Evolutionary conservation across 2,329 filamentous ascomycete genomes (phyloP).

Genomic region (Parasarocladium wereldwijsianum): DNA sequence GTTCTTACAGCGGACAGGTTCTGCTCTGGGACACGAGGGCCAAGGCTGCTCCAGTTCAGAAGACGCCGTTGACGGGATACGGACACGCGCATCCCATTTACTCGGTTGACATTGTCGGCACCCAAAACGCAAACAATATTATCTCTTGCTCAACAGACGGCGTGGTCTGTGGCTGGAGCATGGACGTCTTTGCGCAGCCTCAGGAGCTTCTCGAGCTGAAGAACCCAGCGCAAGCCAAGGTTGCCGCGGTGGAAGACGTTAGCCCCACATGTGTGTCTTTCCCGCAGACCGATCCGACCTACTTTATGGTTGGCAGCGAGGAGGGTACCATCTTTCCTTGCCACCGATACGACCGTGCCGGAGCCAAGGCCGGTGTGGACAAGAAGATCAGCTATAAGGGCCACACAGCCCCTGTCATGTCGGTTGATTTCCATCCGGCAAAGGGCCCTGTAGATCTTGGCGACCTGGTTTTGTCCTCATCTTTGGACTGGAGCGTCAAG

Average conservation of each 20-base stretch:
- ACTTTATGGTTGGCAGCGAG: constrained; percentile 93
- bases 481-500: constrained; percentile 93
- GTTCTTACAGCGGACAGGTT: constrained; percentile 92
- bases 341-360: constrained; percentile 91
- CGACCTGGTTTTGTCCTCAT: constrained; percentile 82
- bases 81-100: constrained; percentile 96
- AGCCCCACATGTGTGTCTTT: constrained; percentile 92
- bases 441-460: constrained; percentile 87
- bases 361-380: constrained; percentile 92
- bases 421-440: constrained; percentile 86
- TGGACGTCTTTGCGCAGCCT: constrained; percentile 94
- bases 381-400: constrained; percentile 75
- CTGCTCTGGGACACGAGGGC: constrained; percentile 93
- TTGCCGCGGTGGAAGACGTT: constrained; percentile 71
- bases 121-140: constrained; percentile 97
- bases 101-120: constrained; percentile 87
- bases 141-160: constrained; percentile 94
- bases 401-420: constrained; percentile 90
- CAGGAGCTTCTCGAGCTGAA: constrained; percentile 85
- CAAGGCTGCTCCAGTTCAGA: constrained; percentile 79
- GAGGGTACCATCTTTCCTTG: constrained; percentile 94
- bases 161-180: constrained; percentile 91
- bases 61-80: constrained; percentile 86
- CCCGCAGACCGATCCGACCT: constrained; percentile 87
- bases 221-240: constrained; percentile 68